These are phyloP conservation scores for Tuctoria greenei DNA, from an alignment of 176 grass and related monocot species.

Conservation along the genomic window DNA sequence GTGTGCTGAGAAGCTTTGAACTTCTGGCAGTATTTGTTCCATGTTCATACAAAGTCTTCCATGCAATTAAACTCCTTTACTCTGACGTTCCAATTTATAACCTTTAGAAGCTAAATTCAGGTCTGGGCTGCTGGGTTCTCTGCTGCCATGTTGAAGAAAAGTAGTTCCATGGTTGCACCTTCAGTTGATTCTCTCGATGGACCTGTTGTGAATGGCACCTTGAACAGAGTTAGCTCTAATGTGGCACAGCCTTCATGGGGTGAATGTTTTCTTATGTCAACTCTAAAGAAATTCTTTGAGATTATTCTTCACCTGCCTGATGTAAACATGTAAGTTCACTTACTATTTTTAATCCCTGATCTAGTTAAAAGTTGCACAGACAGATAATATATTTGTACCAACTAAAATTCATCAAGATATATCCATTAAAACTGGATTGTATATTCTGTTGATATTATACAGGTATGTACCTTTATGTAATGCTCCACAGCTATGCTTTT, in stretches of 20 bases:
- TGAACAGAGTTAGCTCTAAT: constrained; percentile 45
- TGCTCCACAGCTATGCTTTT: not conserved
- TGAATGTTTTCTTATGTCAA: constrained; percentile 72
- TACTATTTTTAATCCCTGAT: not conserved
- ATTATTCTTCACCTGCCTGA: constrained; percentile 63
- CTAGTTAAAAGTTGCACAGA: constrained; percentile 14
- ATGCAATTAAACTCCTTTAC: constrained; percentile 14
- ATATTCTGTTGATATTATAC: not conserved
- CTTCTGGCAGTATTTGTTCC: constrained; percentile 2
- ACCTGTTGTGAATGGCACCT: constrained; percentile 41
- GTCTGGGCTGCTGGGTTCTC: constrained; percentile 98
- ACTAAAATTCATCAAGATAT: not conserved
- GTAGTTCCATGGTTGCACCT: constrained; percentile 47
- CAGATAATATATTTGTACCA: constrained; percentile 5
- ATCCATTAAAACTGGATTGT: not conserved
- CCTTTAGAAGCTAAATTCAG: constrained; percentile 44
- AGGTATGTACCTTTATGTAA: not conserved
- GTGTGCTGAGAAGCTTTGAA: constrained; percentile 1
- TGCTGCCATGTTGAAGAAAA: constrained; percentile 83
- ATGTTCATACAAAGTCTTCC: constrained; percentile 12
- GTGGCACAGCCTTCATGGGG: constrained; percentile 41
- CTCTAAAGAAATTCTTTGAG: constrained; percentile 70
- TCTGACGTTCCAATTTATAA: constrained; percentile 40
- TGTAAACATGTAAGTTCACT: constrained; percentile 70
- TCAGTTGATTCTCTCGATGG: constrained; percentile 43